Conservation (phyloP, 2,329 filamentous ascomycete species). For the Orbilia oligospora region DNA sequence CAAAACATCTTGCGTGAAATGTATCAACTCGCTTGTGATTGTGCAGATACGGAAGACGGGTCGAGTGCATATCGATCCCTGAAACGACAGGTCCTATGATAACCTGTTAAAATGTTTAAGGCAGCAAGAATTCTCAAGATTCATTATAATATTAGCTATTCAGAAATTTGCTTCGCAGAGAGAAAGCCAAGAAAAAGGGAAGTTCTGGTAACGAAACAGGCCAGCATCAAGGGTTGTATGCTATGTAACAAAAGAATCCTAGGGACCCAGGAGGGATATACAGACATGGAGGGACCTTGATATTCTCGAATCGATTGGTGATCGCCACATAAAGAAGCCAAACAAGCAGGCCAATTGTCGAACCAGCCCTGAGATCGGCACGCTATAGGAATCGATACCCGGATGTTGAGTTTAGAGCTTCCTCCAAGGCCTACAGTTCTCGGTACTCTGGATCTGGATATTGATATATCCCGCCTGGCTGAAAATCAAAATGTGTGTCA, state of each 20-base stretch:
- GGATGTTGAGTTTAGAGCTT: background rate
- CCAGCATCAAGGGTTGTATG: slow-evolving; percentile 18
- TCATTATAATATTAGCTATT: too few relatives aligned
- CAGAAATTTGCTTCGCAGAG: too few relatives aligned
- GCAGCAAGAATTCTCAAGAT: slow-evolving; percentile 5
- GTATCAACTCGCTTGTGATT: slow-evolving; percentile 28
- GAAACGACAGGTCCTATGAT: slow-evolving; percentile 27
- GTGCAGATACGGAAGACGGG: slow-evolving; percentile 26
- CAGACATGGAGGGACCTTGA: slow-evolving; percentile 11
- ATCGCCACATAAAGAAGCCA: slow-evolving; percentile 1
- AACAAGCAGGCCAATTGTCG: background rate
- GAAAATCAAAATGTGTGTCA: background rate
- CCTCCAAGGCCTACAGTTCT: background rate
- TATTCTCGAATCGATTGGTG: slow-evolving; percentile 15
- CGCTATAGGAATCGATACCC: background rate
- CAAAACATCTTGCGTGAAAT: slow-evolving; percentile 17
- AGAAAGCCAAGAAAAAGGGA: slow-evolving; percentile 21
- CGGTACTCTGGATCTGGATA: background rate
- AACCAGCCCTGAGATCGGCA: background rate
- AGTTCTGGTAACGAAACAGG: slow-evolving; percentile 42
- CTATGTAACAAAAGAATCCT: background rate
- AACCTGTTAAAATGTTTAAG: background rate
- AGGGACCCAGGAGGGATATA: background rate
- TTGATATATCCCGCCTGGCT: too few relatives aligned
- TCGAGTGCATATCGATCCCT: slow-evolving; percentile 8